phyloP scores from a whole-genome alignment of 768 basidiomycete genomes.

The Psilocybe cyanescens region DNA sequence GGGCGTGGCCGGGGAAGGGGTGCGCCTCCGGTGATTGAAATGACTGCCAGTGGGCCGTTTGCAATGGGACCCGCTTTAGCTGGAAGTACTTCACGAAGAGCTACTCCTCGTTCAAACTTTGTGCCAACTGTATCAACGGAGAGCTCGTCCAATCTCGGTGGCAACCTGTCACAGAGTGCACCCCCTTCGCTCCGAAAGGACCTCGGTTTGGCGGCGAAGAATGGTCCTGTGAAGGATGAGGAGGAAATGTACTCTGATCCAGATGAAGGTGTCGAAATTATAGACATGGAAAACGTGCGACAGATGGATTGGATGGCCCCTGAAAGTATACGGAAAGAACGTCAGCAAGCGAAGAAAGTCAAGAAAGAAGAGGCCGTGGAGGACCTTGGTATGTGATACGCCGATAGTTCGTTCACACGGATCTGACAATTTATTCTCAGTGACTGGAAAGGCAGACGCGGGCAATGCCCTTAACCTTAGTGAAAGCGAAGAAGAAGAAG shows the following conservation, averaged over 20 bases:
- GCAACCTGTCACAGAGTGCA: conserved; percentile 50
- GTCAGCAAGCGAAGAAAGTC: conserved; percentile 28
- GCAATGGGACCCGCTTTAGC: conserved; percentile 82
- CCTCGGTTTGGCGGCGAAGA: conserved; percentile 27
- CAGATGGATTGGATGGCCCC: conserved; percentile 92
- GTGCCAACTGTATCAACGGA: conserved; percentile 47
- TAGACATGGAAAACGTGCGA: conserved; percentile 79
- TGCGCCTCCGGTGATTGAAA: conserved; percentile 59
- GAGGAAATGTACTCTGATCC: conserved; percentile 84
- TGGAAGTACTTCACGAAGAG: conserved; percentile 55
- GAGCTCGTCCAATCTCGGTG: conserved; percentile 47
- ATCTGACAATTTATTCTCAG: conserved; percentile 5
- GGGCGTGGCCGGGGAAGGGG: conserved; percentile 60
- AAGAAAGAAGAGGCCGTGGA: conserved; percentile 50
- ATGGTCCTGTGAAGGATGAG: conserved; percentile 33
- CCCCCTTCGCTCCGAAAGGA: conserved; percentile 56
- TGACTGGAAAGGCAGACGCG: conserved; percentile 48
- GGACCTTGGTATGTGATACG: conserved; percentile 26
- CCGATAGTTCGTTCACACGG: neutral
- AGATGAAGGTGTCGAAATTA: conserved; percentile 85
- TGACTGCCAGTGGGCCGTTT: conserved; percentile 88
- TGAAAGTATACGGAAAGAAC: conserved; percentile 65
- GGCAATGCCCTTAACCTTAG: conserved; percentile 65
- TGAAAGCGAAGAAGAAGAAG: conserved; percentile 80
- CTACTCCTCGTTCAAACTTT: conserved; percentile 60